Conservation (phyloP, 495 filamentous ascomycete species). For the Oidiodendron maius region DNA sequence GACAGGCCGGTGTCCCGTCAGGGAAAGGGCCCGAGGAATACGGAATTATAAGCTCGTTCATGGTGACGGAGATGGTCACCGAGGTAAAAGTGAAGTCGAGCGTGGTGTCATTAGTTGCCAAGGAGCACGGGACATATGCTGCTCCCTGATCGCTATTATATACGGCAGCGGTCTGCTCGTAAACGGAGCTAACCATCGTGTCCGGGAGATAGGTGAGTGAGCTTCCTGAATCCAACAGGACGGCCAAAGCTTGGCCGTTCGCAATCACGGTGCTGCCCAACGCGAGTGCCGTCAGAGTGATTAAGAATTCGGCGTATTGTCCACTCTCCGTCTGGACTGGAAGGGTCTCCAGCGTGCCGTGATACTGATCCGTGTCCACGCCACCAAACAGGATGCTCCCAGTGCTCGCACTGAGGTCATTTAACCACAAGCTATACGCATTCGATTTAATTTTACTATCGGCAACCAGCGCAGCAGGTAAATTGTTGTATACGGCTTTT, state of each 20-base stretch:
- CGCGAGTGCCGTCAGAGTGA: constrained; percentile 60
- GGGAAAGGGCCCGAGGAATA: constrained; percentile 48
- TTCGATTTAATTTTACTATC: constrained; percentile 67
- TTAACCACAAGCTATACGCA: constrained; percentile 86
- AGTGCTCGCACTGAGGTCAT: constrained; percentile 67
- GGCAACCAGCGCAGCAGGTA: constrained; percentile 68
- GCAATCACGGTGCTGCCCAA: constrained; percentile 42
- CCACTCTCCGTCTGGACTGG: constrained; percentile 61
- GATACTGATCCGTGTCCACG: constrained; percentile 76
- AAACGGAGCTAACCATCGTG: constrained; percentile 56
- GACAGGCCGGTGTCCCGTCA: constrained; percentile 57
- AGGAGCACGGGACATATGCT: constrained; percentile 68
- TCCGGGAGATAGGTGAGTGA: constrained; percentile 86
- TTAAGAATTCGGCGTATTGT: constrained; percentile 67
- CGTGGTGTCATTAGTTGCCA: constrained; percentile 48
- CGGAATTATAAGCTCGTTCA: constrained; percentile 74
- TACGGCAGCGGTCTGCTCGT: constrained; percentile 54
- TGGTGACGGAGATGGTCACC: constrained; percentile 62
- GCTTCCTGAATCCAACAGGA: constrained; percentile 86
- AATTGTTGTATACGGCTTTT: constrained; percentile 62
- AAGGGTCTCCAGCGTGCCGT: constrained; percentile 63
- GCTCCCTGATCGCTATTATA: constrained; percentile 50
- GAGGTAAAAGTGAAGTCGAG: constrained; percentile 66
- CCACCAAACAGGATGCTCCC: constrained; percentile 91
- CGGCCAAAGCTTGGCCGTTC: constrained; percentile 54